Evolutionary conservation across 345 rosid species (phyloP).

Genomic region (Geranium rotundifolium): DNA sequence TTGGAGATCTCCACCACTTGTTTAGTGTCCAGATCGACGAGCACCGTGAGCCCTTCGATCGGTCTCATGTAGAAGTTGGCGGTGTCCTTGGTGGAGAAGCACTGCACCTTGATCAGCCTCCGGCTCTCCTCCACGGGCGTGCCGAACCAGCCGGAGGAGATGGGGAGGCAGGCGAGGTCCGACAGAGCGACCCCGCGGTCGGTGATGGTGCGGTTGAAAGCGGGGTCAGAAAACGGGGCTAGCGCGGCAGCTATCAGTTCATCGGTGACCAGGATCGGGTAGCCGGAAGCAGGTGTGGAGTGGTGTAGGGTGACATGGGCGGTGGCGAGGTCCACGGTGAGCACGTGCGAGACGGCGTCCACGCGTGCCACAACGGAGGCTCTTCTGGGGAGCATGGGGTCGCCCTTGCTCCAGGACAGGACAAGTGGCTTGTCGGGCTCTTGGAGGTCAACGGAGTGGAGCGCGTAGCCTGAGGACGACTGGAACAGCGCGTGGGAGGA

Average conservation of each 20-base stretch:
- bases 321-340: constrained; percentile 35
- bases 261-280: constrained; percentile 42
- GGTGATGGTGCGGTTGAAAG: constrained; percentile 33
- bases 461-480: constrained; percentile 34
- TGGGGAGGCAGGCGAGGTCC: constrained; percentile 56
- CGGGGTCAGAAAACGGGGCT: constrained; percentile 33
- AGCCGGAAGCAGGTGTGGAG: constrained; percentile 42
- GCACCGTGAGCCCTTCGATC: constrained; percentile 10
- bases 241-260: constrained; percentile 41
- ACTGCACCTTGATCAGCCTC: constrained; percentile 10
- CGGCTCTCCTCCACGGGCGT: background rate
- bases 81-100: constrained; percentile 12
- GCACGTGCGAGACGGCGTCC: constrained; percentile 36
- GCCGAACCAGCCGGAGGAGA: constrained; percentile 75
- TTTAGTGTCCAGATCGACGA: constrained; percentile 13
- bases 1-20: constrained; percentile 11
- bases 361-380: constrained; percentile 50
- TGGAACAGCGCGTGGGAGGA: constrained; percentile 23
- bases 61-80: constrained; percentile 17
- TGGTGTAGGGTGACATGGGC: constrained; percentile 20
- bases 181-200: constrained; percentile 39
- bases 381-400: constrained; percentile 25
- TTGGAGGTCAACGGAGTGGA: constrained; percentile 55
- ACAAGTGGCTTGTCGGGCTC: constrained; percentile 62
- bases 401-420: constrained; percentile 27